Evolutionary conservation across 805 yeast genomes (phyloP), one percentile per base, ranked within the genome.

Genomic region (Cyberlindnera xishuangbannaensis): DNA sequence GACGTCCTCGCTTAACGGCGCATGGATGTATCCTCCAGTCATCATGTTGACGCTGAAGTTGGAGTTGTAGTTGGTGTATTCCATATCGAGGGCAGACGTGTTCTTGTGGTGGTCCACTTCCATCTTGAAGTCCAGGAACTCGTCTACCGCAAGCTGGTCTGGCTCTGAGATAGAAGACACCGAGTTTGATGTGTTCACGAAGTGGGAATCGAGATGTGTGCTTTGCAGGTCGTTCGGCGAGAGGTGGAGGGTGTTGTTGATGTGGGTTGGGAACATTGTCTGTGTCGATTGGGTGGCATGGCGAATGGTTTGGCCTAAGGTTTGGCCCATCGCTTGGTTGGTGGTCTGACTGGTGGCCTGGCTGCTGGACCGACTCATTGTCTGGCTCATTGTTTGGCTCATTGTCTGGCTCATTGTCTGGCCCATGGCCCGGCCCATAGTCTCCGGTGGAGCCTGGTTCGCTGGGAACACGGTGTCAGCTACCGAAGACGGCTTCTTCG

Each of bases 111-210:
- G n/a, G 25, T 37, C 44, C 17, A 41, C n/a, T 18, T 37, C 43
- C 37, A 40, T 36, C 16, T 29, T 20, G 34, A 41, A 37, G 28
- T 41, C 40, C 11, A 40, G 18, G 30, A 37, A 40, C 26, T 43
- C 43, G 15, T 40, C 44, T 40, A 40, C 36, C 13, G 40, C 40
- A 12, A 41, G 30, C 23, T 35, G 43, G 27, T 41, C 45, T 5
- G 43, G 39, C 14, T 41, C 45, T 6, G 43, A 38, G 11, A 41
- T 31, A 15, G 41, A 33, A 2, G 45, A 41, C 6, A 38, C 25
- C 9, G 39, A 33, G 28, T 41, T 32, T 8, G 40, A 28, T 6
- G 36, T 42, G 31, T 33, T 36, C 19, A 33, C 26, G 2, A 33
- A 30, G 11, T 28, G 33, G 14, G 39, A 39, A 14, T 39, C 31